Base-by-base conservation (phyloP, 164 flowering plant species). In the Piper betle region DNA sequence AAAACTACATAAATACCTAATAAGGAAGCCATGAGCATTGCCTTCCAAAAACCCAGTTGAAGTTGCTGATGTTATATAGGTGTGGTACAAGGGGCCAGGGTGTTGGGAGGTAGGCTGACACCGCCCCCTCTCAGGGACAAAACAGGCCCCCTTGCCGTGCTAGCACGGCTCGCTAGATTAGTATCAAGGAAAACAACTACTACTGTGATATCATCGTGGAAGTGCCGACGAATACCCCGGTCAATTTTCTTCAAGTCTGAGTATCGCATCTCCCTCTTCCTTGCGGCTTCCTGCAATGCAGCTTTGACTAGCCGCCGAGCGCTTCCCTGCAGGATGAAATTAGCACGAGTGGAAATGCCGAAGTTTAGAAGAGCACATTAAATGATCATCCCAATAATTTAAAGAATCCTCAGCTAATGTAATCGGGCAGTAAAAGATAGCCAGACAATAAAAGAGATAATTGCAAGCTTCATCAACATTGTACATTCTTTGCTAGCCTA, bases 251-350 rank as follows among this genome's bases (percentile, higher is more conserved):
- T 82, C 59, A 84, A 58, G 68, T 82, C 86, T 5, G 86, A 79
- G 61, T 80, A 84, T 61, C 83, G 72, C 89, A 86, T 81, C 64
- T 86, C 93, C 66, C 90, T 77, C 72, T 86, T 86, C 79, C 79
- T 86, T 5, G 93, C 89, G 20, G 93, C 93, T 69, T 78, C 86
- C 69, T 82, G 87, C 38, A 86, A 60, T 42, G 93, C 93, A 60
- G 77, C 70, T 76, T 84, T 86, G 62, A 86, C 90, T 59, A 86
- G 74, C 73, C 86, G 75, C 66, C 68, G 77, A 52, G 87, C 93
- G 69, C 78, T 81, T 74, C 93, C 93, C 93, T 86, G 87, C 68
- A 73, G 56, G 13, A 65, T 64, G 43, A 53, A 39, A 57, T 73
- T 46, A 10, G 15, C 15, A 52, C 57, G 71, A 54, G 38, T 0